phyloP scores from a whole-genome alignment of 2,329 filamentous ascomycete species.

The Colletotrichum melonis region DNA sequence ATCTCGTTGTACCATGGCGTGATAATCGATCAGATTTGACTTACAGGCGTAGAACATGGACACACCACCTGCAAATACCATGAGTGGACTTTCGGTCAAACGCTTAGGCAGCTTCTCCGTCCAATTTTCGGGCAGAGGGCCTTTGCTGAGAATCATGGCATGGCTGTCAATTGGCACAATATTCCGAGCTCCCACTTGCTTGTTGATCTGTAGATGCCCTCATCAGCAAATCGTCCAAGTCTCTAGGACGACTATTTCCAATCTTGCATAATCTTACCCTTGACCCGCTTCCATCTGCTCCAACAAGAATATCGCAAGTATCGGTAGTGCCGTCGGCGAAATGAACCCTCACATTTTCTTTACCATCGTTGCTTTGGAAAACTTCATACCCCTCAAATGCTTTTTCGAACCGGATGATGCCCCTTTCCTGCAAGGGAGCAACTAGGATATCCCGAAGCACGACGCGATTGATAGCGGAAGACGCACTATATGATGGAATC shows the following conservation, averaged over 20 bases:
- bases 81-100: neutral
- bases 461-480: conserved; percentile 3
- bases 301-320: neutral
- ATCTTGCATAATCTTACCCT: neutral
- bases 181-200: conserved; percentile 1
- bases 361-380: neutral
- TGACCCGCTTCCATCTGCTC: conserved; percentile 11
- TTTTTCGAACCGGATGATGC: neutral
- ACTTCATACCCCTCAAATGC: conserved; percentile 1
- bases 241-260: neutral
- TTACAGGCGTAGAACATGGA: conserved; percentile 11
- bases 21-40: neutral
- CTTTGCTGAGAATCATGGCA: neutral
- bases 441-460: conserved; percentile 1
- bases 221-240: neutral
- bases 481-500: neutral
- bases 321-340: neutral
- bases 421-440: neutral
- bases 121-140: neutral
- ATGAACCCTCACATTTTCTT: conserved; percentile 1
- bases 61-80: neutral
- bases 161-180: conserved; percentile 2
- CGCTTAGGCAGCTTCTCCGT: neutral
- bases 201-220: conserved; percentile 1
- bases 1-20: neutral